These are phyloP conservation scores for Diospyros lotus DNA, from an alignment of 148 eudicot species.

Conservation along the genomic window DNA sequence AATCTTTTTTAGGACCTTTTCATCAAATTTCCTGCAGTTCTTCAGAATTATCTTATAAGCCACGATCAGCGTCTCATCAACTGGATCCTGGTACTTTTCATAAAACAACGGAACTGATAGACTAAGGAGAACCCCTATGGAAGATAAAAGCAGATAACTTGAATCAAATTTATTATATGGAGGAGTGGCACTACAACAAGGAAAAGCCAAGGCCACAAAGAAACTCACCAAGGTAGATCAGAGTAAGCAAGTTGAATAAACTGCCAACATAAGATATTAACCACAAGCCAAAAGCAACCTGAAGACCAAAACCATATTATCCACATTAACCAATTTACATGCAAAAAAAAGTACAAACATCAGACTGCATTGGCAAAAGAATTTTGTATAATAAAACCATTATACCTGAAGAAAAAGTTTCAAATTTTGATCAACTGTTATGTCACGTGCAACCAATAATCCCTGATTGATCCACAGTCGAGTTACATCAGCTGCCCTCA, in stretches of 20 bases:
- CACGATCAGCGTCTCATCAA: conserved; percentile 57
- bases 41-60: conserved; percentile 32
- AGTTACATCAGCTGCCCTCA: conserved; percentile 55
- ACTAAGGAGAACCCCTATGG: conserved; percentile 65
- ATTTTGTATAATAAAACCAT: conserved; percentile 1
- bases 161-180: conserved; percentile 4
- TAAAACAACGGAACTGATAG: conserved; percentile 70
- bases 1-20: conserved; percentile 45
- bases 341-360: background rate
- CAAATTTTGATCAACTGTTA: conserved; percentile 69
- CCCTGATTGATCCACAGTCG: conserved; percentile 57
- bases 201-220: background rate
- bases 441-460: conserved; percentile 64
- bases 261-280: conserved; percentile 65
- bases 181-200: background rate
- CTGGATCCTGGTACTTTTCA: conserved; percentile 68
- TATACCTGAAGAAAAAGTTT: conserved; percentile 60
- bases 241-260: conserved; percentile 71
- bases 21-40: conserved; percentile 52
- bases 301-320: conserved; percentile 13
- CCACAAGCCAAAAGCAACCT: conserved; percentile 69
- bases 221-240: conserved; percentile 63
- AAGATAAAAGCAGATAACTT: conserved; percentile 2
- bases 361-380: background rate
- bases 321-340: background rate